A percentile compares a stretch with the other conserved stretches of the same genome.
These are phyloP conservation scores for Eleusine indica DNA, from an alignment of 176 grass and related monocot species.

Conservation along the genomic window DNA sequence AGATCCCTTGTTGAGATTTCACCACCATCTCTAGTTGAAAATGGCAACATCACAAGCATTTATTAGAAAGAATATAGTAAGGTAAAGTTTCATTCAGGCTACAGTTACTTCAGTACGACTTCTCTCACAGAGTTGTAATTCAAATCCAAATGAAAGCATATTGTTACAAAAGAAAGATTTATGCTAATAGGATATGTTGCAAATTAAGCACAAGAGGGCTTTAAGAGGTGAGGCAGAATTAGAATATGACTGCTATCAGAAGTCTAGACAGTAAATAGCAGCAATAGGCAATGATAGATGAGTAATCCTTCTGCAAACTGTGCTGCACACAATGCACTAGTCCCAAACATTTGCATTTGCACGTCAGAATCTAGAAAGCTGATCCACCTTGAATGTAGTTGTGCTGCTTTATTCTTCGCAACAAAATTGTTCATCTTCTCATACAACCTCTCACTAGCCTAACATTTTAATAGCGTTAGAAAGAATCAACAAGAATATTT, in stretches of 20 bases:
- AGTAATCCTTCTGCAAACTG: not conserved
- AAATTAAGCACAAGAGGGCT: slow-evolving; percentile 3
- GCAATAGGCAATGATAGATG: not conserved
- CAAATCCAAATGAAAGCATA: not conserved
- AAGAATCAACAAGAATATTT: slow-evolving; percentile 25
- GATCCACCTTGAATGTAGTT: slow-evolving; percentile 79
- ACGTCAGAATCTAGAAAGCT: slow-evolving; percentile 26
- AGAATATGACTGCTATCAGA: slow-evolving; percentile 27
- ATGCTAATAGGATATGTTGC: slow-evolving; percentile 4
- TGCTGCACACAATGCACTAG: not conserved
- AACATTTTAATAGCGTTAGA: slow-evolving; percentile 42
- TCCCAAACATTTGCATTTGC: slow-evolving; percentile 11
- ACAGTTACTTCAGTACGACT: not conserved
- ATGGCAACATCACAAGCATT: slow-evolving; percentile 35
- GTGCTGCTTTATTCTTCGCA: slow-evolving; percentile 95
- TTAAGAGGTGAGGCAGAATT: slow-evolving; percentile 29
- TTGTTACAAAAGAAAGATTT: not conserved
- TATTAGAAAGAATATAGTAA: slow-evolving; percentile 20
- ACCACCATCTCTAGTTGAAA: slow-evolving; percentile 79
- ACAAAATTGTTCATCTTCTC: slow-evolving; percentile 89
- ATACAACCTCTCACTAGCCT: slow-evolving; percentile 94
- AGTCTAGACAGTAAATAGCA: slow-evolving; percentile 10
- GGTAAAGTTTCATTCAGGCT: not conserved
- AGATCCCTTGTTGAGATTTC: slow-evolving; percentile 95
- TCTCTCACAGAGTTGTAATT: not conserved